Evolutionary conservation across 257 asterid genomes (phyloP), one percentile per base, ranked within the genome.

Genomic region (Petunia secreta): DNA sequence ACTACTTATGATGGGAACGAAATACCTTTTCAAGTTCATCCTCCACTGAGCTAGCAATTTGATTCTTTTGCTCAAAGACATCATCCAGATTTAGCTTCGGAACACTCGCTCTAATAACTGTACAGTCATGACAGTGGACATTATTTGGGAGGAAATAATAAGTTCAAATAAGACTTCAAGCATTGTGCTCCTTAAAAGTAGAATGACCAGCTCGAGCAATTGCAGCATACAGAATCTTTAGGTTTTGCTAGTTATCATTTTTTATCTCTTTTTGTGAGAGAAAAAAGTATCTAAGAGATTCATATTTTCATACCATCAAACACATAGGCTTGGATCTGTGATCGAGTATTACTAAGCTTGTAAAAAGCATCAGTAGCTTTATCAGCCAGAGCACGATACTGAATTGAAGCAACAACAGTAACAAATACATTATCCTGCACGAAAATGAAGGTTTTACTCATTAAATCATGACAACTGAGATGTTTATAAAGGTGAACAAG

Each of bases 351-450:
- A 75, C 89, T 86, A 9, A 93, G 98, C 88, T 84, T 92, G 85
- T 93, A 93, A 82, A 92, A 93, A 25, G 98, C 98, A 79, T 93
- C 97, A 66, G 89, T 43, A 66, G 98, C 97, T 65, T 89, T 93
- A 10, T 88, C 90, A 4, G 92, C 87, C 82, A 91, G 79, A 14
- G 98, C 95, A 40, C 96, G 89, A 83, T 92, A 93, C 77, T 93
- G 98, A 73, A 92, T 83, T 10, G 98, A 93, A 79, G 97, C 98
- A 82, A 92, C 97, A 54, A 93, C 97, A 75, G 85, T 93, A 25
- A 93, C 96, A 81, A 93, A 93, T 14, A 93, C 98, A 80, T 92
- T 93, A 73, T 93, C 98, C 97, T 91, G 91, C 67, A 84, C 10
- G 16, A 41, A 80, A 41, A 62, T 60, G 50, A 54, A 10, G 40